These are phyloP conservation scores for Dactylellina sp. DNA, from an alignment of 2,329 filamentous ascomycete species.

Conservation along the genomic window DNA sequence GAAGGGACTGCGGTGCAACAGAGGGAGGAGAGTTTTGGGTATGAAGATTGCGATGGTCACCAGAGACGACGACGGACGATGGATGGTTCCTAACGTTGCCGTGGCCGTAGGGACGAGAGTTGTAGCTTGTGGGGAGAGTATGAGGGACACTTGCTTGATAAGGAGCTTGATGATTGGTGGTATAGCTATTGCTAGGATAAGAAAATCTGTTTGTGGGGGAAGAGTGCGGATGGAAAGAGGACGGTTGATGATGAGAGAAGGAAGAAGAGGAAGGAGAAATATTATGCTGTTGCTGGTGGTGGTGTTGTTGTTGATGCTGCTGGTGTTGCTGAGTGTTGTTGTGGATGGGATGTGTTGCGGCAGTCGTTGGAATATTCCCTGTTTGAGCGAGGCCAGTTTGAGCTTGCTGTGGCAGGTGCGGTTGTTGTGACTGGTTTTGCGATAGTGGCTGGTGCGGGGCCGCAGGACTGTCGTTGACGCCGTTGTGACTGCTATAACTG, in stretches of 20 bases:
- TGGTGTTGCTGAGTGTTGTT: not conserved
- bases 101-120: conserved; percentile 1
- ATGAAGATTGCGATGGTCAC: not conserved
- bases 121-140: not conserved
- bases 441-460: conserved; percentile 7
- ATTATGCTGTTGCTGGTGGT: conserved; percentile 8
- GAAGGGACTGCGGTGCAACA: not conserved
- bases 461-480: too few relatives aligned
- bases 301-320: conserved; percentile 16
- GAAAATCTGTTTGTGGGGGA: conserved; percentile 18
- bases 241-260: conserved; percentile 26
- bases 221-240: conserved; percentile 15
- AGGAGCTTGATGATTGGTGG: not conserved
- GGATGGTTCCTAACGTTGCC: not conserved
- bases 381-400: too few relatives aligned
- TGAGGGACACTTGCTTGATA: not conserved
- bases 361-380: too few relatives aligned
- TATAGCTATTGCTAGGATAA: conserved; percentile 8
- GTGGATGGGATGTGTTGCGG: too few relatives aligned
- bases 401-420: conserved; percentile 9
- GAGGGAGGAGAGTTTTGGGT: not conserved
- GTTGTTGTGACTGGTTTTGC: conserved; percentile 14
- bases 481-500: conserved; percentile 10
- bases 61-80: not conserved
- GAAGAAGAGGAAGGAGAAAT: conserved; percentile 6